Percentiles rank a stretch among this genome's conserved stretches.
These are phyloP conservation scores for Nevesoporus exiguus DNA, from an alignment of 768 basidiomycete species.

Conservation along the genomic window DNA sequence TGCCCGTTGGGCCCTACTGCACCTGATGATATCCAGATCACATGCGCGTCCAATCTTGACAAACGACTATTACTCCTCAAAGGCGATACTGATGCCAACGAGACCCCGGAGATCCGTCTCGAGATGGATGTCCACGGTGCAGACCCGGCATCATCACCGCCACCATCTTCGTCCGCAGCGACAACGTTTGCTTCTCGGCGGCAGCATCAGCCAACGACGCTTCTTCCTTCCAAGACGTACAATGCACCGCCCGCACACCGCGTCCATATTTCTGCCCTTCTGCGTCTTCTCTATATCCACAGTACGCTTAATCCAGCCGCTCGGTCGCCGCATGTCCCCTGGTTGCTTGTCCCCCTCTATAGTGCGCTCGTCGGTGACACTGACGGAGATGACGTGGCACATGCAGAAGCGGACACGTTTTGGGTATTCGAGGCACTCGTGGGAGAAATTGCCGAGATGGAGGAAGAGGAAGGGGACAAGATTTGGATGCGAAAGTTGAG, in stretches of 20 bases:
- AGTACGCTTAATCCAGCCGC: constrained; percentile 68
- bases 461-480: constrained; percentile 59
- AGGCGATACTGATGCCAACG: constrained; percentile 9
- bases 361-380: constrained; percentile 58
- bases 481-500: constrained; percentile 64
- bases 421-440: constrained; percentile 78
- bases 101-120: constrained; percentile 41
- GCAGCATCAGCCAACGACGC: constrained; percentile 37
- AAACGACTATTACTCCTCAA: constrained; percentile 47
- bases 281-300: constrained; percentile 72
- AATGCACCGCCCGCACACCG: constrained; percentile 49
- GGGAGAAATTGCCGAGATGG: constrained; percentile 70
- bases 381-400: constrained; percentile 55
- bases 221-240: constrained; percentile 46
- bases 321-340: constrained; percentile 63
- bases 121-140: constrained; percentile 28
- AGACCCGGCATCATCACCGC: not conserved
- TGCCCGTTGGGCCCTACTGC: constrained; percentile 54
- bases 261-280: constrained; percentile 58
- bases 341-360: constrained; percentile 68
- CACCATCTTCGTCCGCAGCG: constrained; percentile 33
- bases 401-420: constrained; percentile 78
- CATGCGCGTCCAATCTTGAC: constrained; percentile 52
- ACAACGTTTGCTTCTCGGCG: constrained; percentile 28
- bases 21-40: constrained; percentile 44